phyloP scores from a whole-genome alignment of 768 basidiomycete genomes.

The Mycena maculata region DNA sequence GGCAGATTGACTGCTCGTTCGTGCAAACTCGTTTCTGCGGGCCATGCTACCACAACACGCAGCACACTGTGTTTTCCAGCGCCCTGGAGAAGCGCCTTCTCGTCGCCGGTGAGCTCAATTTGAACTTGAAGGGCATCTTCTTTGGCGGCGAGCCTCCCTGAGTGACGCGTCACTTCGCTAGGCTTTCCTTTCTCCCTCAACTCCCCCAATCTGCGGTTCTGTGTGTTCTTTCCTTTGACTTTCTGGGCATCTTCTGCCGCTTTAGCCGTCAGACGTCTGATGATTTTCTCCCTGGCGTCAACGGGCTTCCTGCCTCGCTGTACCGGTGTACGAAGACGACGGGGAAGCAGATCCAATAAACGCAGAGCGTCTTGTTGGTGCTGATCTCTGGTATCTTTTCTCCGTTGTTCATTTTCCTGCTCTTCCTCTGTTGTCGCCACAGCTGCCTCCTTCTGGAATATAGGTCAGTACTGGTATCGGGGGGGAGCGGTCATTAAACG shows the following conservation, averaged over 20 bases:
- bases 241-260: too few relatives aligned
- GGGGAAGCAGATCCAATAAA: neutral
- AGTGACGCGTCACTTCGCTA: neutral
- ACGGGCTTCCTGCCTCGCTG: too few relatives aligned
- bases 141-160: neutral
- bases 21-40: neutral
- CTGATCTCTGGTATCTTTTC: too few relatives aligned
- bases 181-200: too few relatives aligned
- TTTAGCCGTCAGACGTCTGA: too few relatives aligned
- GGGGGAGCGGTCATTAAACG: too few relatives aligned
- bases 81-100: neutral
- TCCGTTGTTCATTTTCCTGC: neutral
- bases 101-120: neutral
- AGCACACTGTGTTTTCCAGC: constrained; percentile 1
- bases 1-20: neutral
- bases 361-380: neutral
- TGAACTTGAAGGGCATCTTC: too few relatives aligned
- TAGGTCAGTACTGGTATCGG: neutral
- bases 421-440: neutral
- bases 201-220: too few relatives aligned
- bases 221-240: too few relatives aligned
- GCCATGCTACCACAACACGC: constrained; percentile 7
- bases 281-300: too few relatives aligned
- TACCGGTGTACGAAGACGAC: neutral
- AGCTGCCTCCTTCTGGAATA: neutral